Percentiles rank a stretch among this genome's conserved stretches.
Conservation (phyloP, 2,329 filamentous ascomycete species). For the Colletotrichum tanaceti region DNA sequence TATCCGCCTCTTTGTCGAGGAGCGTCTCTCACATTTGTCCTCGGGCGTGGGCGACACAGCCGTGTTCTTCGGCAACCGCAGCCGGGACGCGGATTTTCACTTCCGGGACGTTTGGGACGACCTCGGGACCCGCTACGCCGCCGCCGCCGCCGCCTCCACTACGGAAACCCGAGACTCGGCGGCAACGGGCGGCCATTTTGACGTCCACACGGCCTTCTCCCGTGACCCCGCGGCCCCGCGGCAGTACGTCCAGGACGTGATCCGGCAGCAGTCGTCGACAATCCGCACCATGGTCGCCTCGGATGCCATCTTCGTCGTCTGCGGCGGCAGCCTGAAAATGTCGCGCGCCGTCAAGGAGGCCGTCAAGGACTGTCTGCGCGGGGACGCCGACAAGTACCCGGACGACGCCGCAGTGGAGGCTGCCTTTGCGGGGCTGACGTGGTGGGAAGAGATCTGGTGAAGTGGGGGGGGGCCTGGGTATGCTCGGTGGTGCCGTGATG, state of each 20-base stretch:
- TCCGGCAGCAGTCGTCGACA: constrained; percentile 56
- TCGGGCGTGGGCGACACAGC: constrained; percentile 51
- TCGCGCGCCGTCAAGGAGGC: constrained; percentile 65
- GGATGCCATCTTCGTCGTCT: constrained; percentile 63
- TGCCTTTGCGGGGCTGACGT: constrained; percentile 52
- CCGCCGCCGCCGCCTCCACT: constrained; percentile 25
- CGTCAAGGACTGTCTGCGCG: constrained; percentile 61
- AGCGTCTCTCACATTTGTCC: constrained; percentile 62
- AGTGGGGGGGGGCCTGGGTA: too few relatives aligned
- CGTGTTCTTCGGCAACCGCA: constrained; percentile 89
- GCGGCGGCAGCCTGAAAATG: constrained; percentile 70
- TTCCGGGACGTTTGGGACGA: constrained; percentile 80
- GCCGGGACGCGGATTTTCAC: constrained; percentile 79
- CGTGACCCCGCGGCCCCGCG: constrained; percentile 58
- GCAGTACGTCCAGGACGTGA: constrained; percentile 67
- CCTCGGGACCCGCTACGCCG: constrained; percentile 23
- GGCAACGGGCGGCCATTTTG: constrained; percentile 10
- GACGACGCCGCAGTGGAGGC: constrained; percentile 53
- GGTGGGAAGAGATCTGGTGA: constrained; percentile 72
- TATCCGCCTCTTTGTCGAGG: constrained; percentile 82
- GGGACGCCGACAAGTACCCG: constrained; percentile 49
- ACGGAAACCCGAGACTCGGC: constrained; percentile 39
- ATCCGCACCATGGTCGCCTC: constrained; percentile 53
- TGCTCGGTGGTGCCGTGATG: neutral
- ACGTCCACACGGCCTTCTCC: constrained; percentile 61